phyloP scores from a whole-genome alignment of 257 asterid genomes.

The Solanum sitiens region DNA sequence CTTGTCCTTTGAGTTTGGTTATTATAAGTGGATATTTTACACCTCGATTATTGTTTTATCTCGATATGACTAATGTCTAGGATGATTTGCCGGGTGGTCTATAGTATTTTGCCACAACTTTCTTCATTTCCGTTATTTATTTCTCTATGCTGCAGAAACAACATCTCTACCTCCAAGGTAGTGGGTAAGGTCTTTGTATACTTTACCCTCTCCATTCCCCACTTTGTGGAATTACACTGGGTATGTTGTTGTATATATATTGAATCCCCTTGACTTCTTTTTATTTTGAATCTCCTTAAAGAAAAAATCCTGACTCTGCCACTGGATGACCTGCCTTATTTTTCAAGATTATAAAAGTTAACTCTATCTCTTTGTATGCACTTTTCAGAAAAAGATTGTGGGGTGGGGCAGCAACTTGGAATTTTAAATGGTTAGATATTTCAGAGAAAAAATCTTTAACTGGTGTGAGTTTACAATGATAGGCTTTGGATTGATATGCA shows the following conservation, averaged over 20 bases:
- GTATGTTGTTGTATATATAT: not conserved
- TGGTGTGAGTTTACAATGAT: not conserved
- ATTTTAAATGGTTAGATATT: not conserved
- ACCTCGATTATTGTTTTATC: not conserved
- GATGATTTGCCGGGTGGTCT: not conserved
- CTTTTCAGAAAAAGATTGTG: too few relatives aligned
- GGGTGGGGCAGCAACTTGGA: not conserved
- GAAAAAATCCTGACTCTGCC: too few relatives aligned
- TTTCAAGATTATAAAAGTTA: not conserved
- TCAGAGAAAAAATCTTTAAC: not conserved
- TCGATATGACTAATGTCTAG: not conserved
- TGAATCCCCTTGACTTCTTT: not conserved
- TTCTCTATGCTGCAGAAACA: not conserved
- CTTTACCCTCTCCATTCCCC: not conserved
- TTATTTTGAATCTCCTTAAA: not conserved
- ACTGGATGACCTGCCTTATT: not conserved
- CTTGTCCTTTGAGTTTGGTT: not conserved
- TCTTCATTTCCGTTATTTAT: not conserved
- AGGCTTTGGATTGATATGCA: conserved; percentile 3
- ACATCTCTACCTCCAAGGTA: not conserved
- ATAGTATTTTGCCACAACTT: not conserved
- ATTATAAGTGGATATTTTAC: not conserved
- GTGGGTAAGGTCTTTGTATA: not conserved
- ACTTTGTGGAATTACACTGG: not conserved
- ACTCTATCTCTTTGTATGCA: not conserved